A percentile compares a stretch with the other conserved stretches of the same genome.
These are phyloP conservation scores for Senna tora DNA, from an alignment of 306 rosid species.

Conservation along the genomic window DNA sequence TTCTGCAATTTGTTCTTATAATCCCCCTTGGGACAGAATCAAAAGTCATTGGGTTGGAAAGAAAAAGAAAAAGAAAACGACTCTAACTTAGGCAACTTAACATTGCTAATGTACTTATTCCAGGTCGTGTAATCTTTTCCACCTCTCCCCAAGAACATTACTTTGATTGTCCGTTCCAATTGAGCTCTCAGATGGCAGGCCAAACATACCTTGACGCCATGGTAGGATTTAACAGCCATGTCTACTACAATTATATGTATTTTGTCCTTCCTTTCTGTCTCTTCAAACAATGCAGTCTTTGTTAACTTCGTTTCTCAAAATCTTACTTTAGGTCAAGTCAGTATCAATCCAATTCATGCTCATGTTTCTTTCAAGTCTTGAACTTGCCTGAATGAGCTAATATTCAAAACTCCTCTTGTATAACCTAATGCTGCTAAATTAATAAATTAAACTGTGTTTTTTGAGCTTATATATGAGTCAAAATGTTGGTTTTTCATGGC, in stretches of 20 bases:
- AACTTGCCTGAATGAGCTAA: background rate
- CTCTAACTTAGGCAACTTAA: slow-evolving; percentile 18
- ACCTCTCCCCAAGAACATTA: slow-evolving; percentile 93
- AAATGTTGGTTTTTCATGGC: slow-evolving; percentile 6
- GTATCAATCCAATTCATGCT: background rate
- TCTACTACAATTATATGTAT: background rate
- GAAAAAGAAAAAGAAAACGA: background rate
- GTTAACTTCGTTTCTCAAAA: background rate
- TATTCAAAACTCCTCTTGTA: slow-evolving; percentile 6
- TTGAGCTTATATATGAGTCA: background rate
- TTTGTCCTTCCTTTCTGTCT: slow-evolving; percentile 1
- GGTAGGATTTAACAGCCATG: slow-evolving; percentile 48
- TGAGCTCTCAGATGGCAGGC: slow-evolving; percentile 78
- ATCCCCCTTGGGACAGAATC: no score
- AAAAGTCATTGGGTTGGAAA: no score
- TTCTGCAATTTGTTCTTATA: no score
- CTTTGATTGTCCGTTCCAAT: slow-evolving; percentile 91
- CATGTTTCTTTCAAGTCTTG: slow-evolving; percentile 16
- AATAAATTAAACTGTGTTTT: background rate
- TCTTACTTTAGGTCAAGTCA: background rate
- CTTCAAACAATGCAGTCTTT: slow-evolving; percentile 5
- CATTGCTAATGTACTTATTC: slow-evolving; percentile 17
- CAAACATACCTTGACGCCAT: slow-evolving; percentile 89
- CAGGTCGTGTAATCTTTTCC: slow-evolving; percentile 71
- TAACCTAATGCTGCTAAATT: background rate